Evolutionary conservation across 768 basidiomycete genomes (phyloP).

Genomic region (Boletellus ananiceps): DNA sequence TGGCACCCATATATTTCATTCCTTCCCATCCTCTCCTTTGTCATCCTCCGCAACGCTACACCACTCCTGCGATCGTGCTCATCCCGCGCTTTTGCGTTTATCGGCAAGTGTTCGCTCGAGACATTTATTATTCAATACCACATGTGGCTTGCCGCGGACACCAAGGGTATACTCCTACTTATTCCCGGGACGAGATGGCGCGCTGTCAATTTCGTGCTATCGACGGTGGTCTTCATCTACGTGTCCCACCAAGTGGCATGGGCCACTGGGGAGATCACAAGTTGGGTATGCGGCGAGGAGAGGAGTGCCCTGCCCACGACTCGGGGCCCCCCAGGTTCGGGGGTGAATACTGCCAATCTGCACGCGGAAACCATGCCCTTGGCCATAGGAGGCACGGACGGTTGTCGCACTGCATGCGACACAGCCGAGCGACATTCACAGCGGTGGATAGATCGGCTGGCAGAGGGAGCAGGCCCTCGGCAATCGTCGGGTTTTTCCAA

Average conservation of each 20-base stretch:
- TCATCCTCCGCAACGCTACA: slow-evolving; percentile 72
- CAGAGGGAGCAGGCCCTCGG: slow-evolving; percentile 28
- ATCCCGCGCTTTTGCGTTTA: slow-evolving; percentile 68
- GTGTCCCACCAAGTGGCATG: slow-evolving; percentile 70
- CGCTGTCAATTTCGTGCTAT: slow-evolving; percentile 72
- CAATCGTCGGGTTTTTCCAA: slow-evolving; percentile 22
- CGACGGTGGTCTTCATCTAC: slow-evolving; percentile 76
- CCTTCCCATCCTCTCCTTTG: slow-evolving; percentile 75
- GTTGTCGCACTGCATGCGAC: slow-evolving; percentile 28
- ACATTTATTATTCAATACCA: slow-evolving; percentile 91
- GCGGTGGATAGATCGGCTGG: slow-evolving; percentile 51
- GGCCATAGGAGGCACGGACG: slow-evolving; percentile 1
- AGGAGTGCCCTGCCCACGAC: slow-evolving; percentile 23
- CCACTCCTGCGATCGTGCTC: slow-evolving; percentile 63
- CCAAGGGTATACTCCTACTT: slow-evolving; percentile 74
- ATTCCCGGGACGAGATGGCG: slow-evolving; percentile 72
- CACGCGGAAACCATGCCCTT: slow-evolving; percentile 12
- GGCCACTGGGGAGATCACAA: slow-evolving; percentile 71
- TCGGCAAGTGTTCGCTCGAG: slow-evolving; percentile 86
- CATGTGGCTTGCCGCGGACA: slow-evolving; percentile 81
- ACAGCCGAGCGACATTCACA: slow-evolving; percentile 35
- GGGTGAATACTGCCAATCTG: neutral
- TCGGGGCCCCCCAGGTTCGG: slow-evolving; percentile 6
- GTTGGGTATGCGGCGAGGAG: slow-evolving; percentile 43
- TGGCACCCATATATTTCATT: slow-evolving; percentile 83